A percentile compares a stretch with the other conserved stretches of the same genome.
These are phyloP conservation scores for Skeletonema tropicum DNA, from an alignment of 108 stramenopile genomes.

Conservation along the genomic window DNA sequence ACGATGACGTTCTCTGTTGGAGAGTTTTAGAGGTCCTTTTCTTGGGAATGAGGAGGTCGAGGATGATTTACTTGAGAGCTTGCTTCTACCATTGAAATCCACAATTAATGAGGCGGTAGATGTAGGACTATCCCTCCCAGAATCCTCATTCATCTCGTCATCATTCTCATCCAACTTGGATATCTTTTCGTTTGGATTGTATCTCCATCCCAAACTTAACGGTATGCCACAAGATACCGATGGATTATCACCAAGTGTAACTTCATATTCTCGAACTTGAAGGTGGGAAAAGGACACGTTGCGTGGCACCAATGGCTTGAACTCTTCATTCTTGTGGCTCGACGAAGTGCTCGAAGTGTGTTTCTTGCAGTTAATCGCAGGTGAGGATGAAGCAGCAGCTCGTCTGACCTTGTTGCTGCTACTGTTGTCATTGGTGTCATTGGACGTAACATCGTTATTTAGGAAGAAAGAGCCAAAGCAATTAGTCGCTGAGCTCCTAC, in stretches of 20 bases:
- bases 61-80: background rate
- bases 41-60: background rate
- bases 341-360: background rate
- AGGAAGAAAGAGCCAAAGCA: background rate
- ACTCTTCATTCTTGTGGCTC: slow-evolving; percentile 8
- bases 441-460: background rate
- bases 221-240: slow-evolving; percentile 64
- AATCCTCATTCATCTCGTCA: background rate
- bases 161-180: background rate
- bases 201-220: slow-evolving; percentile 61
- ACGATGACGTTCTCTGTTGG: slow-evolving; percentile 17
- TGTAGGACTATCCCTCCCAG: too few relatives aligned
- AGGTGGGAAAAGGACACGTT: slow-evolving; percentile 56
- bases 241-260: slow-evolving; percentile 69
- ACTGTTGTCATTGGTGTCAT: too few relatives aligned
- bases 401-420: too few relatives aligned
- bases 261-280: slow-evolving; percentile 59
- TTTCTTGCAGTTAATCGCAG: background rate
- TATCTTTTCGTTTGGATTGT: slow-evolving; percentile 42
- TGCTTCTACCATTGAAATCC: background rate
- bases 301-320: slow-evolving; percentile 30
- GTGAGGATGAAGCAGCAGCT: background rate
- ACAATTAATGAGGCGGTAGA: too few relatives aligned
- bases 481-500: background rate
- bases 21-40: slow-evolving; percentile 8